Conservation (phyloP, 2,329 filamentous ascomycete species). For the Corynespora cassiicola region DNA sequence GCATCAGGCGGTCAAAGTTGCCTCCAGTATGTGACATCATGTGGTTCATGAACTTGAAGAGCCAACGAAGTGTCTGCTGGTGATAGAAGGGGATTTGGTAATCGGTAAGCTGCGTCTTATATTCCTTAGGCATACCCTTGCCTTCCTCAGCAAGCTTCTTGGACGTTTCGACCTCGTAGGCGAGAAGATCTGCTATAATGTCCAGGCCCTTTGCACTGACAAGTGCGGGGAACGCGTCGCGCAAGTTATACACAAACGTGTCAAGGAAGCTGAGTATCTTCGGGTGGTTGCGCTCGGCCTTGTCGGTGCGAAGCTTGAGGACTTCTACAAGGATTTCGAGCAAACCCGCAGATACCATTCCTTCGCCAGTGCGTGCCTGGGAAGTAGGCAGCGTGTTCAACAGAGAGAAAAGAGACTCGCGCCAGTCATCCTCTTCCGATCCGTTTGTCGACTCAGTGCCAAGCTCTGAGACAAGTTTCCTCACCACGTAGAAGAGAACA, state of each 20-base stretch:
- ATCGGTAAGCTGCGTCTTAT: constrained; percentile 83
- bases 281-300: constrained; percentile 83
- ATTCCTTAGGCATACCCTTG: constrained; percentile 74
- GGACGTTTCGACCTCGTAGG: constrained; percentile 76
- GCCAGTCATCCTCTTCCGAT: constrained; percentile 84
- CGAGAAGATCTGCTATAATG: constrained; percentile 85
- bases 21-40: constrained; percentile 85
- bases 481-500: constrained; percentile 88
- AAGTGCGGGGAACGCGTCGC: constrained; percentile 83
- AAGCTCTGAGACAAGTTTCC: constrained; percentile 88
- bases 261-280: constrained; percentile 88
- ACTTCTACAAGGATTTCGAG: constrained; percentile 91
- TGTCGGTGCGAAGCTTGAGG: constrained; percentile 78
- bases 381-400: constrained; percentile 78
- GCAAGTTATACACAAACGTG: constrained; percentile 82
- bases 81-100: constrained; percentile 93
- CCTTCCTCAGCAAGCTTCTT: constrained; percentile 70
- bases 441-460: constrained; percentile 63
- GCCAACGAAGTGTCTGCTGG: constrained; percentile 90
- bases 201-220: constrained; percentile 85
- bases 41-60: constrained; percentile 95
- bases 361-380: constrained; percentile 75
- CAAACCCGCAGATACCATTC: constrained; percentile 86
- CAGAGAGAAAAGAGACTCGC: constrained; percentile 86
- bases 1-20: constrained; percentile 86